phyloP scores from a whole-genome alignment of 768 basidiomycete genomes.

The Termitomyces sp. region DNA sequence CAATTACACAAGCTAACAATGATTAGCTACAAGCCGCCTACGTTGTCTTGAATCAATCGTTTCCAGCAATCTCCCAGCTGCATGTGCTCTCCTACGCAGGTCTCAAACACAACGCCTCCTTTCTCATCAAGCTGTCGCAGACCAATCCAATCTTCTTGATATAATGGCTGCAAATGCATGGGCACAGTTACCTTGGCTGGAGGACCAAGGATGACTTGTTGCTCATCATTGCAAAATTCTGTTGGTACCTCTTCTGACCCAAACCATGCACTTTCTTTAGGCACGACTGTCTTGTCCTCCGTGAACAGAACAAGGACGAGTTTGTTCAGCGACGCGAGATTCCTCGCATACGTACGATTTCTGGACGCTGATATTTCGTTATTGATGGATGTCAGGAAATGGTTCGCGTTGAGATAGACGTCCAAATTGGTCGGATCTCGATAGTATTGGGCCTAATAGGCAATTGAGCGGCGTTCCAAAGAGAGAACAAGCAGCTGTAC shows the following conservation, averaged over 20 bases:
- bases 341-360: conserved; percentile 55
- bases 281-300: conserved; percentile 71
- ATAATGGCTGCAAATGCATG: conserved; percentile 69
- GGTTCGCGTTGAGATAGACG: conserved; percentile 52
- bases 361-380: conserved; percentile 56
- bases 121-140: conserved; percentile 63
- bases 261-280: conserved; percentile 86
- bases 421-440: conserved; percentile 63
- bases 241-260: conserved; percentile 55
- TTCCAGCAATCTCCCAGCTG: conserved; percentile 60
- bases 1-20: too few species aligned
- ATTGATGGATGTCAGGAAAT: conserved; percentile 73
- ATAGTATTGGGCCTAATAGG: conserved; percentile 74
- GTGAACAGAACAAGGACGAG: conserved; percentile 73
- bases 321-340: conserved; percentile 55
- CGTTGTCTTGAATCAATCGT: conserved; percentile 37
- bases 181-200: conserved; percentile 40
- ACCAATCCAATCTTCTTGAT: conserved; percentile 79
- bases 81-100: conserved; percentile 78
- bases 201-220: conserved; percentile 9
- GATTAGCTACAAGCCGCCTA: conserved; percentile 20
- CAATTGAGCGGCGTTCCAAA: background rate
- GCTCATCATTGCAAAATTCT: conserved; percentile 18
- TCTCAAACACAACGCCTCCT: conserved; percentile 50
- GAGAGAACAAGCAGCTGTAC: conserved; percentile 24